Percentiles rank a stretch among this genome's conserved stretches.
These are phyloP conservation scores for Podaxis sp. DNA, from an alignment of 768 basidiomycete species.

Conservation along the genomic window DNA sequence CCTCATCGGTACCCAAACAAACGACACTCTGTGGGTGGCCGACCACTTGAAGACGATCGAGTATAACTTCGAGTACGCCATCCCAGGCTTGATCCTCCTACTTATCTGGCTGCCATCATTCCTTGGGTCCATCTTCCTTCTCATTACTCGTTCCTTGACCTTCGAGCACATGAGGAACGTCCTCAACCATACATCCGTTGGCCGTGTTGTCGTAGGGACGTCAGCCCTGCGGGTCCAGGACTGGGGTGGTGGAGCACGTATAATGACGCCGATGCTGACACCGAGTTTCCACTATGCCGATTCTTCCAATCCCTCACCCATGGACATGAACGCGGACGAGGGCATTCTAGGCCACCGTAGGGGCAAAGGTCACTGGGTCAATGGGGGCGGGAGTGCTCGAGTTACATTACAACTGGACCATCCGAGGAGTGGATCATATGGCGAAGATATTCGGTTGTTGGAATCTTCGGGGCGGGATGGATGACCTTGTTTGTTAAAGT, in stretches of 20 bases:
- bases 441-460: no score
- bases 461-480: no score
- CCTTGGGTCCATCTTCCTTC: not conserved
- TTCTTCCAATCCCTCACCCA: no score
- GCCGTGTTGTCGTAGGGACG: constrained; percentile 8
- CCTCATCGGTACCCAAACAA: not conserved
- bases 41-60: not conserved
- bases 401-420: no score
- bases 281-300: no score
- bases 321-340: no score
- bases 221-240: not conserved
- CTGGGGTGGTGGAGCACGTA: not conserved
- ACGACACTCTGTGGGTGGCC: not conserved
- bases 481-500: no score
- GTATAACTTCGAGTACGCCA: constrained; percentile 9
- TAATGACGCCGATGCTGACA: no score
- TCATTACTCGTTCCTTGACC: constrained; percentile 9
- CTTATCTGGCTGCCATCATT: constrained; percentile 11
- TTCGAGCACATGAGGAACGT: constrained; percentile 7
- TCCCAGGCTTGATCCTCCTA: constrained; percentile 12
- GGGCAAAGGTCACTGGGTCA: no score
- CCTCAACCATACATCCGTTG: constrained; percentile 8
- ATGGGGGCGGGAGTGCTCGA: no score
- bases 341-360: no score
- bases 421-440: no score